These are phyloP conservation scores for Claviceps monticola DNA, from an alignment of 2,329 filamentous ascomycete genomes.

Conservation along the genomic window DNA sequence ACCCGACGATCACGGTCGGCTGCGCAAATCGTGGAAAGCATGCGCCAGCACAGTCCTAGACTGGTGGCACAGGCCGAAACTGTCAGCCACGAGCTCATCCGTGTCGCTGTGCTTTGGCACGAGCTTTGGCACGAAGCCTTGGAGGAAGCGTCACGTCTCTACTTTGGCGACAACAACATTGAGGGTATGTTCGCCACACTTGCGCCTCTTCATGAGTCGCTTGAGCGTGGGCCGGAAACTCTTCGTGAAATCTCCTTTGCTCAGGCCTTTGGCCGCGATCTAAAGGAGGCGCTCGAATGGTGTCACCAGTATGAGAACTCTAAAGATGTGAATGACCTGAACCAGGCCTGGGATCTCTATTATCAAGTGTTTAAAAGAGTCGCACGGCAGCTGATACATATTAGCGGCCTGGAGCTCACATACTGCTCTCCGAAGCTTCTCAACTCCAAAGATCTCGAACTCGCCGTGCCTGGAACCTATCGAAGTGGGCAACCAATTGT, in stretches of 20 bases:
- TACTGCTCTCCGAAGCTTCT: conserved; percentile 95
- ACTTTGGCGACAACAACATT: conserved; percentile 96
- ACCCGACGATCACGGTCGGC: conserved; percentile 76
- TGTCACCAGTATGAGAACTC: conserved; percentile 83
- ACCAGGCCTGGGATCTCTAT: conserved; percentile 98
- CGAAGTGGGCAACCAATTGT: conserved; percentile 65
- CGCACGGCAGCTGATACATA: conserved; percentile 78
- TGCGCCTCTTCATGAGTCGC: conserved; percentile 77
- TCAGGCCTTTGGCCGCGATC: conserved; percentile 89
- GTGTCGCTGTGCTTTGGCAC: conserved; percentile 95
- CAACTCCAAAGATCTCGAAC: conserved; percentile 68
- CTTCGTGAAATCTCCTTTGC: conserved; percentile 93
- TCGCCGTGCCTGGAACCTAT: conserved; percentile 94
- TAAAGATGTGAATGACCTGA: conserved; percentile 85
- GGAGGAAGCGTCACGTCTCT: conserved; percentile 88
- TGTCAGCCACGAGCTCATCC: conserved; percentile 91
- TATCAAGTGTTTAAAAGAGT: conserved; percentile 98
- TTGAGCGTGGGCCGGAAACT: conserved; percentile 85
- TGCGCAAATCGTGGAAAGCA: conserved; percentile 90
- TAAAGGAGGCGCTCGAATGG: conserved; percentile 91
- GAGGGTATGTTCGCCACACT: conserved; percentile 93
- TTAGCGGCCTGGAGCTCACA: conserved; percentile 84
- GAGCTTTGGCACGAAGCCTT: conserved; percentile 98
- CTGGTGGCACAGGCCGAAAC: conserved; percentile 91
- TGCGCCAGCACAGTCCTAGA: conserved; percentile 85